phyloP scores from a whole-genome alignment of 345 rosid species.

The Excoecaria agallocha region DNA sequence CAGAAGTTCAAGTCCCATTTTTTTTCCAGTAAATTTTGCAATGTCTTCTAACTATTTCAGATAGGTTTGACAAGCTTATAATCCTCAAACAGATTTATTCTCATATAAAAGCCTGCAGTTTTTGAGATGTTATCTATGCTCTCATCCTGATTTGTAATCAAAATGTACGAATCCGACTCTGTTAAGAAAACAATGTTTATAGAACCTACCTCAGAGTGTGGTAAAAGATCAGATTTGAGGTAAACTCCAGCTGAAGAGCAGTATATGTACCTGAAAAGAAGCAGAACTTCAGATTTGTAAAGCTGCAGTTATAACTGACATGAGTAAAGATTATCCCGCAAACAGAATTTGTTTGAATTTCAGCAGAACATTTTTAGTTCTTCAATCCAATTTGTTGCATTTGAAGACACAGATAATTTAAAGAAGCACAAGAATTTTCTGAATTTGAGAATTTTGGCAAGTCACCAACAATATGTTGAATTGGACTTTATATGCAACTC shows the following conservation, averaged over 20 bases:
- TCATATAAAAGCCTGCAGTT: background rate
- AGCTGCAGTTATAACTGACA: background rate
- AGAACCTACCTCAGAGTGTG: slow-evolving; percentile 70
- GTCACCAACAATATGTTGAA: background rate
- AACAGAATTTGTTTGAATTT: background rate
- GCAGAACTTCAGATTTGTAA: slow-evolving; percentile 18
- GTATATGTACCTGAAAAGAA: slow-evolving; percentile 68
- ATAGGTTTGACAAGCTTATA: no score
- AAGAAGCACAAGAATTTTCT: background rate
- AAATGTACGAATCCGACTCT: background rate
- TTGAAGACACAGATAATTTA: no score
- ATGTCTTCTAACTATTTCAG: background rate
- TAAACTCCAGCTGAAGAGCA: slow-evolving; percentile 98
- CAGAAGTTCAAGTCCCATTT: background rate
- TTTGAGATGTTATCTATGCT: background rate
- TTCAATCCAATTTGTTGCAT: background rate
- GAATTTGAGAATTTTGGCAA: background rate
- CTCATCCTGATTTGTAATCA: background rate
- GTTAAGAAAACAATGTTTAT: background rate
- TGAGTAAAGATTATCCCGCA: background rate
- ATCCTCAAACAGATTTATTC: background rate
- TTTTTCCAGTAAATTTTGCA: background rate
- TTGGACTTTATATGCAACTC: background rate
- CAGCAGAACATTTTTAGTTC: background rate
- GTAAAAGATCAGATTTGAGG: slow-evolving; percentile 78